Evolutionary conservation across 371 early-diverging fungal species (phyloP), one percentile per base, ranked within the genome.

Genomic region (Mucor irregularis): DNA sequence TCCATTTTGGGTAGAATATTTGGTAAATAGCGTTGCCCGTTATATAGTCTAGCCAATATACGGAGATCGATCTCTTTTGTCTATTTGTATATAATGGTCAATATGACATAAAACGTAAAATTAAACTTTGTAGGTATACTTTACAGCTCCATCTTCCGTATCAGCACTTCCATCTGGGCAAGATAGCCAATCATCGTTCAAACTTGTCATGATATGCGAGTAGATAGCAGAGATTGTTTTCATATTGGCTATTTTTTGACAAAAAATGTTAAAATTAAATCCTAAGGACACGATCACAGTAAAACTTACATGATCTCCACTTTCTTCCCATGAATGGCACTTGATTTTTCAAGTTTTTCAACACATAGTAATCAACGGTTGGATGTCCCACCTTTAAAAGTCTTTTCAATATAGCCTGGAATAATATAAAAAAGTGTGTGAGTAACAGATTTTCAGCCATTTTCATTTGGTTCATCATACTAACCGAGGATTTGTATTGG

Each of bases 401-500:
- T 24, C 90, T 73, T 61, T 91, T 94, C 28, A 94, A 64, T 17
- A 94, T 86, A 0, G 80, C 80, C 82, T 81, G 52, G 6, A 5
- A 22, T 13, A 26, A 2, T 3, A 17, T 21, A 4, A 17, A 29
- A 43, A 2, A 45, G 17, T 38, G 5, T 21, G 7, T 17, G 21
- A 39, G 22, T 47, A 1, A 24, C 13, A 24, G 17, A 28, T 5
- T n/a, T n/a, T n/a, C n/a, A n/a, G n/a, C n/a, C n/a, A 40, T 2
- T 21, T 4, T 1, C 4, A 9, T 0, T 8, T 47, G 11, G 9
- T 26, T 21, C 8, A 16, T 29, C 5, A 33, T 3, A 45, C 69
- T 73, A 59, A 89, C 90, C 4, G 86, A 82, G 26, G 90, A 87
- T 64, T 92, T 94, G 80, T 90, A 92, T 55, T 92, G 92, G 4